Conservation (phyloP, 495 filamentous ascomycete genomes). For the Penicillium waksmanii region DNA sequence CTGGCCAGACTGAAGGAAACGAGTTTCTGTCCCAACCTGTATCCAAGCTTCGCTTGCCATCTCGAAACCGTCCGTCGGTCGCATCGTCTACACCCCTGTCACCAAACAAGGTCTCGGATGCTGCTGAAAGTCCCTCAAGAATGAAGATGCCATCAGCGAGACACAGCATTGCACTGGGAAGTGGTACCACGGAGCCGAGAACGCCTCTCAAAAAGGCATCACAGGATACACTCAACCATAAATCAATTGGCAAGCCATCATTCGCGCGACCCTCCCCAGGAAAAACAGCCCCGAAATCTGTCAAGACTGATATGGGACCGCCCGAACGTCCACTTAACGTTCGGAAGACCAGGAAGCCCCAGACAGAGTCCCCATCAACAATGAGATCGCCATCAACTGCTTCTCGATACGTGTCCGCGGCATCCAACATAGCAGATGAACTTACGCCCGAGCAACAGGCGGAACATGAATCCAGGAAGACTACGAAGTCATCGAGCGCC, state of each 20-base stretch:
- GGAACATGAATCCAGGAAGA: conserved; percentile 44
- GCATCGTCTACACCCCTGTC: conserved; percentile 21
- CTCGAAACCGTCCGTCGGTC: conserved; percentile 29
- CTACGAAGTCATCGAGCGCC: conserved; percentile 74
- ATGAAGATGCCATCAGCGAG: conserved; percentile 29
- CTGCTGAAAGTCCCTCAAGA: conserved; percentile 33
- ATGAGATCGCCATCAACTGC: conserved; percentile 36
- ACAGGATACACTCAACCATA: conserved; percentile 38
- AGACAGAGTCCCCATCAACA: conserved; percentile 30
- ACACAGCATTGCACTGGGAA: conserved; percentile 21
- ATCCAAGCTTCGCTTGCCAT: conserved; percentile 38
- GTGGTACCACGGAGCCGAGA: conserved; percentile 10
- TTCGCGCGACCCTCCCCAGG: conserved; percentile 60
- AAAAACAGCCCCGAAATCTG: conserved; percentile 58
- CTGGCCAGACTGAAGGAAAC: conserved; percentile 34
- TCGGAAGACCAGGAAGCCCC: conserved; percentile 48
- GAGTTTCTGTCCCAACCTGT: conserved; percentile 32
- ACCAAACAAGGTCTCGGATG: conserved; percentile 19
- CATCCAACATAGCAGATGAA: conserved; percentile 37
- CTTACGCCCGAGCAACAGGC: conserved; percentile 34
- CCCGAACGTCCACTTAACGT: conserved; percentile 53
- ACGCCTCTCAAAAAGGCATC: conserved; percentile 23
- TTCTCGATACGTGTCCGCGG: conserved; percentile 38
- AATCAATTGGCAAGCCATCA: conserved; percentile 49
- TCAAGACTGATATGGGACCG: conserved; percentile 44